Conservation (phyloP, 352 stramenopile species). For the Pythium sp. region DNA sequence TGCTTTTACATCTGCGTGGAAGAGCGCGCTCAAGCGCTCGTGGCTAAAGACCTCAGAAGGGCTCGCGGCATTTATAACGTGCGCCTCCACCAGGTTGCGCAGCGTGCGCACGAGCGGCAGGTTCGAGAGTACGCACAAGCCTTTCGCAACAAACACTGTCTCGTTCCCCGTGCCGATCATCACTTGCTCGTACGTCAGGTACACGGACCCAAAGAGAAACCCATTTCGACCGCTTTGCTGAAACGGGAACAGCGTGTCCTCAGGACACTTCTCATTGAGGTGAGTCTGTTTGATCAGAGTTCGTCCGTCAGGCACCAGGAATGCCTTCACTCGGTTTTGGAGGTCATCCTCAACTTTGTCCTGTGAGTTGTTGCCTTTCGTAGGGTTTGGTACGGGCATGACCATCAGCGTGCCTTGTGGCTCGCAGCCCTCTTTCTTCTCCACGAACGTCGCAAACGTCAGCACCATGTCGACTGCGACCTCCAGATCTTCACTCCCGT, state of each 20-base stretch:
- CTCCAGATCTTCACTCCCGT: conserved; percentile 26
- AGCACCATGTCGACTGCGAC: conserved; percentile 54
- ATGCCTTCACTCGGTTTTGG: conserved; percentile 57
- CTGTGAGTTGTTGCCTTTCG: conserved; percentile 17
- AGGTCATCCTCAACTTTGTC: conserved; percentile 54
- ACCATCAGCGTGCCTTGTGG: conserved; percentile 48
- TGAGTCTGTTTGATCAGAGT: conserved; percentile 40
- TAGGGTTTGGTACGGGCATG: conserved; percentile 43
- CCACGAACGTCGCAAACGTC: conserved; percentile 69
- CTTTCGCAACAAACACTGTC: conserved; percentile 56
- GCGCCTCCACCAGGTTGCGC: conserved; percentile 52
- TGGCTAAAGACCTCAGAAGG: conserved; percentile 46
- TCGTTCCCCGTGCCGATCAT: conserved; percentile 41
- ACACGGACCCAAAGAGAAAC: conserved; percentile 76
- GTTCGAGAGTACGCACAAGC: conserved; percentile 65
- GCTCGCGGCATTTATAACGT: conserved; percentile 33
- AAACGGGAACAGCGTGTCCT: conserved; percentile 68
- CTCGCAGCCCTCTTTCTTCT: conserved; percentile 41
- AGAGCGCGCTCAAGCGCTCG: conserved; percentile 42
- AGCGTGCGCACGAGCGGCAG: conserved; percentile 62
- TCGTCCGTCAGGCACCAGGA: conserved; percentile 64
- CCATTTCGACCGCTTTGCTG: conserved; percentile 73
- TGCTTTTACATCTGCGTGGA: conserved; percentile 20
- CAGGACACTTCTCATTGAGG: conserved; percentile 31
- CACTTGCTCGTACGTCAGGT: conserved; percentile 67